Evolutionary conservation across 1,284 basidiomycete species (phyloP).

Genomic region (Ustilago trichophora): DNA sequence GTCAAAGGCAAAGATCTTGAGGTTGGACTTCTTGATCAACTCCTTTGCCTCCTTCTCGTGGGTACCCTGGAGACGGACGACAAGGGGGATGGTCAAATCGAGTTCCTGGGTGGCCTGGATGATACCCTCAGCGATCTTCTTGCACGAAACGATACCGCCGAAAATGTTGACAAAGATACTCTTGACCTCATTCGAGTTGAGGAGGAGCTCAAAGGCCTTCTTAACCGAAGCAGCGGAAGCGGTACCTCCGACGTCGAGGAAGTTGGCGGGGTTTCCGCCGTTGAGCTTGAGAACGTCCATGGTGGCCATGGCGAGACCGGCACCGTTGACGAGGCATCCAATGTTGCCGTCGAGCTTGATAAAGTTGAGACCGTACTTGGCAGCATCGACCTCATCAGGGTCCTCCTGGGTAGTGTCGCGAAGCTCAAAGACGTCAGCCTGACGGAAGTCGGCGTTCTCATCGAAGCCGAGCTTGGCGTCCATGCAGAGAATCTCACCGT

Average conservation of each 20-base stretch:
- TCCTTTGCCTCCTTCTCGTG: slow-evolving; percentile 95
- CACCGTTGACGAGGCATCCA: slow-evolving; percentile 98
- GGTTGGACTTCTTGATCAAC: slow-evolving; percentile 77
- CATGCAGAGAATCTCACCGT: slow-evolving; percentile 97
- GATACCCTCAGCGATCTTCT: slow-evolving; percentile 79
- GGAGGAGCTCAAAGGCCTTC: slow-evolving; percentile 96
- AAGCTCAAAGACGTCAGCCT: slow-evolving; percentile 86
- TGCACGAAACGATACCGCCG: slow-evolving; percentile 94
- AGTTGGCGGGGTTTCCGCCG: slow-evolving; percentile 86
- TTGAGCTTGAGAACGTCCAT: slow-evolving; percentile 94
- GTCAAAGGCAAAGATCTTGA: slow-evolving; percentile 71
- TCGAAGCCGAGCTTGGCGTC: slow-evolving; percentile 99
- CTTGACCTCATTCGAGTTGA: slow-evolving; percentile 90
- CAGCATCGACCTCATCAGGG: slow-evolving; percentile 86
- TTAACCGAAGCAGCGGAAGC: slow-evolving; percentile 98
- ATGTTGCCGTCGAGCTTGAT: slow-evolving; percentile 99
- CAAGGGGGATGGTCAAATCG: slow-evolving; percentile 81
- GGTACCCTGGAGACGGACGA: slow-evolving; percentile 95
- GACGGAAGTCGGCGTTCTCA: slow-evolving; percentile 98
- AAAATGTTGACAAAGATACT: slow-evolving; percentile 93
- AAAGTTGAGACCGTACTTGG: slow-evolving; percentile 88
- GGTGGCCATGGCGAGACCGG: slow-evolving; percentile 98
- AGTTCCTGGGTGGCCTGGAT: slow-evolving; percentile 97
- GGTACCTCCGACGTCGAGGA: slow-evolving; percentile 96
- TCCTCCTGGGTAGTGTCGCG: slow-evolving; percentile 96